These are phyloP conservation scores for Xenosphaeropsis pyriputrescens DNA, from an alignment of 2,329 filamentous ascomycete species.

Conservation along the genomic window DNA sequence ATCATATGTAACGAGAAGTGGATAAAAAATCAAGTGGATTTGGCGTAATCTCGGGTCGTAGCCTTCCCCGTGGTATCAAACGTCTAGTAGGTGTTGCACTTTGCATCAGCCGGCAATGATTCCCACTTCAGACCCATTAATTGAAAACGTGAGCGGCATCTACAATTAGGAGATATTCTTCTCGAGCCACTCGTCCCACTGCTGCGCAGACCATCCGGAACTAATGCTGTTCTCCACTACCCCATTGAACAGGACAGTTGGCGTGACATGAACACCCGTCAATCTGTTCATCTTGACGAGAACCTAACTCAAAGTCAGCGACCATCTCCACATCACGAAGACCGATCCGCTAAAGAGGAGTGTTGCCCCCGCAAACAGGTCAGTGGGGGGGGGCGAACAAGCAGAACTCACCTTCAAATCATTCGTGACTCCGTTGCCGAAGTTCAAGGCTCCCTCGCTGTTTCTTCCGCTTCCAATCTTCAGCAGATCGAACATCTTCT, in stretches of 20 bases:
- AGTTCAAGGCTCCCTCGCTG: slow-evolving; percentile 56
- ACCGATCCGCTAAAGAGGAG: too few species aligned
- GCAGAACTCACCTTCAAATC: slow-evolving; percentile 49
- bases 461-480: slow-evolving; percentile 52
- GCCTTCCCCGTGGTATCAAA: too few species aligned
- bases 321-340: neutral
- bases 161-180: slow-evolving; percentile 27
- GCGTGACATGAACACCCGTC: slow-evolving; percentile 77
- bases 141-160: too few species aligned
- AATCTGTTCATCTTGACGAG: slow-evolving; percentile 68
- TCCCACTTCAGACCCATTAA: too few species aligned
- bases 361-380: too few species aligned
- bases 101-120: too few species aligned
- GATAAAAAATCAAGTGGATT: too few species aligned
- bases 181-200: slow-evolving; percentile 77
- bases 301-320: slow-evolving; percentile 15
- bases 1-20: too few species aligned
- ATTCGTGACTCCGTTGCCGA: slow-evolving; percentile 68
- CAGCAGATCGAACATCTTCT: slow-evolving; percentile 54
- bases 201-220: slow-evolving; percentile 61
- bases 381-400: neutral
- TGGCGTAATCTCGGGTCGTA: too few species aligned
- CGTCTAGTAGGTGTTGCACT: too few species aligned
- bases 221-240: slow-evolving; percentile 67
- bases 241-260: slow-evolving; percentile 80